Conservation (phyloP, 345 rosid species). For the Camelina laxa region DNA sequence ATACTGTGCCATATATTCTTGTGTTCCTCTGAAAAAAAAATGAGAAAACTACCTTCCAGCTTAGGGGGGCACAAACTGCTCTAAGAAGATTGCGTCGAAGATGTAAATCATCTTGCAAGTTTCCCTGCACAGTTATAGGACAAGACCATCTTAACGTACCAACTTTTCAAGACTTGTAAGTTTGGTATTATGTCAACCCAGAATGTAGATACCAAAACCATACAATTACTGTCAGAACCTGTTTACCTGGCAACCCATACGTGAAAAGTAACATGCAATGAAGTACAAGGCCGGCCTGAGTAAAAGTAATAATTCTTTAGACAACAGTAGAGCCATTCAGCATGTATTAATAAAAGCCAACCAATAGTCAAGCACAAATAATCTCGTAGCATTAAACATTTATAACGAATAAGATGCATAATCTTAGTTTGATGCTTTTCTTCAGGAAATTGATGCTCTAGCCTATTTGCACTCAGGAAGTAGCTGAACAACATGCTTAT, state of each 20-base stretch:
- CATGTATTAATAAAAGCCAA: constrained; percentile 15
- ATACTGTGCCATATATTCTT: constrained; percentile 7
- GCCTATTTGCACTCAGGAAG: constrained; percentile 17
- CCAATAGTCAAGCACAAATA: constrained; percentile 10
- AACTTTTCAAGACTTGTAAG: constrained; percentile 25
- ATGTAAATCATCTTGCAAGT: constrained; percentile 72
- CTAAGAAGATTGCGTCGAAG: constrained; percentile 76
- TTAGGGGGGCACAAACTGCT: constrained; percentile 59
- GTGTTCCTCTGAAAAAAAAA: not conserved
- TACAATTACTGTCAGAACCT: constrained; percentile 24
- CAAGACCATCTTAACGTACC: constrained; percentile 4
- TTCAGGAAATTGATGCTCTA: constrained; percentile 19
- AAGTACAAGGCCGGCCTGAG: constrained; percentile 85
- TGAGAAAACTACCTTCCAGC: constrained; percentile 64
- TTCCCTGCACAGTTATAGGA: constrained; percentile 61
- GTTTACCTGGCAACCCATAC: constrained; percentile 86
- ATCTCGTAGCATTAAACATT: not conserved
- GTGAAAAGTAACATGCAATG: constrained; percentile 77
- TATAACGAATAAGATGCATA: constrained; percentile 6
- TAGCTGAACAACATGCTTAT: constrained; percentile 23
- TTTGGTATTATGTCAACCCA: constrained; percentile 15
- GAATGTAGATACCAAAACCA: constrained; percentile 27
- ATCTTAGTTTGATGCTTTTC: constrained; percentile 15
- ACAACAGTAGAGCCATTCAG: constrained; percentile 27
- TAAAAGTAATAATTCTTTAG: constrained; percentile 37